Percentiles rank a stretch among this genome's conserved stretches.
These are phyloP conservation scores for Rhodofomes roseus DNA, from an alignment of 1,284 basidiomycete species.

Conservation along the genomic window DNA sequence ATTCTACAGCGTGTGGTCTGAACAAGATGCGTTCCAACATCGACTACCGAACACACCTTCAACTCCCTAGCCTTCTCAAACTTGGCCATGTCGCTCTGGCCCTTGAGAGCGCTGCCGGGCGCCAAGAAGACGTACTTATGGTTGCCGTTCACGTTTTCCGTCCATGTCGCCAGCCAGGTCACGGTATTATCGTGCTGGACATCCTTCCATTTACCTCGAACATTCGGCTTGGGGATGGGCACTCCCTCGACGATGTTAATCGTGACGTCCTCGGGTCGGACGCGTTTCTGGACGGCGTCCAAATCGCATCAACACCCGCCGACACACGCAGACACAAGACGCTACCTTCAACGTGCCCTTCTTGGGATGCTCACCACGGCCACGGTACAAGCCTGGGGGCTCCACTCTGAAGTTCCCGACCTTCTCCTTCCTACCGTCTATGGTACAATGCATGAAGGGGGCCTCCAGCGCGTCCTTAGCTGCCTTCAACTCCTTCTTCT, in stretches of 20 bases:
- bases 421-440: slow-evolving; percentile 97
- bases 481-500: slow-evolving; percentile 89
- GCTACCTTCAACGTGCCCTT: slow-evolving; percentile 92
- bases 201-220: slow-evolving; percentile 84
- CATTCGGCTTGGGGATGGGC: slow-evolving; percentile 79
- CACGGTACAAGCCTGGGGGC: slow-evolving; percentile 95
- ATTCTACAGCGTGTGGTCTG: slow-evolving; percentile 45
- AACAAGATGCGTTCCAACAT: background rate
- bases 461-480: slow-evolving; percentile 82
- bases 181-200: slow-evolving; percentile 91
- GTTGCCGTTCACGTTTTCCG: slow-evolving; percentile 90
- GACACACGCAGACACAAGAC: background rate
- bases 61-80: slow-evolving; percentile 96
- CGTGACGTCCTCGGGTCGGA: slow-evolving; percentile 90
- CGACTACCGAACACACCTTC: slow-evolving; percentile 55
- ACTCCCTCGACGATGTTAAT: slow-evolving; percentile 85
- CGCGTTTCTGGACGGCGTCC: slow-evolving; percentile 56
- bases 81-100: slow-evolving; percentile 93
- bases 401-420: slow-evolving; percentile 98
- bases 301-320: slow-evolving; percentile 6
- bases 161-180: slow-evolving; percentile 97
- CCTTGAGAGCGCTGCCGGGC: slow-evolving; percentile 91
- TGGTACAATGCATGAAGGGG: slow-evolving; percentile 80
- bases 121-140: slow-evolving; percentile 97
- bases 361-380: slow-evolving; percentile 97